Conservation (phyloP, 2,329 filamentous ascomycete genomes). For the Fusarium sp. region DNA sequence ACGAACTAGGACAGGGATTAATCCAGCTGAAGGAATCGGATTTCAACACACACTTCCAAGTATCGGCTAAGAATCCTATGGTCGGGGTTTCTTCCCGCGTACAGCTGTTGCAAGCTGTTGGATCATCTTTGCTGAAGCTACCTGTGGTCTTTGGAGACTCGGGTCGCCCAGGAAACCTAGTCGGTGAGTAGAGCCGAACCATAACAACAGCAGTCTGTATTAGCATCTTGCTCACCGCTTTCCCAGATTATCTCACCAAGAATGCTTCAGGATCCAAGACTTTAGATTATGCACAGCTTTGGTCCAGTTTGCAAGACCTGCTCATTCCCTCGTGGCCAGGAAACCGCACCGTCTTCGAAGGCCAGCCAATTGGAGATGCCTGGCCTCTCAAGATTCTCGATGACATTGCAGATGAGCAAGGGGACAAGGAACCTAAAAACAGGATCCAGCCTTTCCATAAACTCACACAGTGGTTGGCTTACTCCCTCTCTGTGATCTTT, state of each 20-base stretch:
- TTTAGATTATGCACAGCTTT: constrained; percentile 49
- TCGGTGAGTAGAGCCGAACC: constrained; percentile 55
- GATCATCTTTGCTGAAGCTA: constrained; percentile 56
- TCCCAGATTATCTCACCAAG: constrained; percentile 57
- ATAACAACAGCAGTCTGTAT: rapidly evolving
- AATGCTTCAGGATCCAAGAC: constrained; percentile 4
- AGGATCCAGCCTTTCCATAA: constrained; percentile 69
- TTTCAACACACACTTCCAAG: constrained; percentile 59
- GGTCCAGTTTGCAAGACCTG: constrained; percentile 57
- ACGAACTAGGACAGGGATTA: constrained; percentile 51
- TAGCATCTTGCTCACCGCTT: not conserved
- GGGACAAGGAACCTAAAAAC: not conserved
- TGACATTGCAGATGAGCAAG: not conserved
- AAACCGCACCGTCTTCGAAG: constrained; percentile 64
- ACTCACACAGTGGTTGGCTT: constrained; percentile 79
- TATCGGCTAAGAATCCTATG: constrained; percentile 60
- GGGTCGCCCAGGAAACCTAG: constrained; percentile 62
- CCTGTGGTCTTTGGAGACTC: constrained; percentile 57
- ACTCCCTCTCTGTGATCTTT: constrained; percentile 78
- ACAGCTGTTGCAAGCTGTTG: constrained; percentile 58
- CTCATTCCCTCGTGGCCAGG: constrained; percentile 65
- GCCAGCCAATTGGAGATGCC: constrained; percentile 62
- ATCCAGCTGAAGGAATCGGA: constrained; percentile 50
- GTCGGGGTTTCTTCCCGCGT: constrained; percentile 60
- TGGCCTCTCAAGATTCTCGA: constrained; percentile 59